A percentile compares a stretch with the other conserved stretches of the same genome.
Evolutionary conservation across 169 alveolate genomes (phyloP).

Genomic region (Plasmodium gonderi): DNA sequence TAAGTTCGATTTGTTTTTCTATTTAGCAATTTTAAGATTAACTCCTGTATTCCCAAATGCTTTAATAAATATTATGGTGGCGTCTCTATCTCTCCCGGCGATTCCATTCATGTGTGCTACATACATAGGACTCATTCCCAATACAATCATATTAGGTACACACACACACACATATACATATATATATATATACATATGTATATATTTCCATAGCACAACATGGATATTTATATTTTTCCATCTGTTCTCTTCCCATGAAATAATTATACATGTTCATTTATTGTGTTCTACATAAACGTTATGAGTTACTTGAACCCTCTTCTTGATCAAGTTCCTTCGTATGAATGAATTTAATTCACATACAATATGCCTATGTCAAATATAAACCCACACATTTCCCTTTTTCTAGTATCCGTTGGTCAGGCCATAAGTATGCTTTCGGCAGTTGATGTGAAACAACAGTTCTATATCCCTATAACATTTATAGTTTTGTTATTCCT

Average conservation of each 20-base stretch:
- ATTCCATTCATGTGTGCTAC: constrained; percentile 55
- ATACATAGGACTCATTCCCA: constrained; percentile 44
- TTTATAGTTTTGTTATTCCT: constrained; percentile 41
- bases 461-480: constrained; percentile 44
- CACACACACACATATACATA: background rate
- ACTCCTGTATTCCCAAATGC: constrained; percentile 67
- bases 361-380: too few relatives aligned
- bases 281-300: too few relatives aligned
- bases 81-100: constrained; percentile 41
- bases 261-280: too few relatives aligned
- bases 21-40: constrained; percentile 66
- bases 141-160: constrained; percentile 56
- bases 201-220: too few relatives aligned
- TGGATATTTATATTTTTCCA: too few relatives aligned
- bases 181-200: constrained; percentile 14
- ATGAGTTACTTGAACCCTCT: too few relatives aligned
- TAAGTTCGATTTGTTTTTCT: constrained; percentile 43
- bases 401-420: constrained; percentile 56
- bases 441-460: constrained; percentile 45
- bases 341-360: too few relatives aligned
- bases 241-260: too few relatives aligned
- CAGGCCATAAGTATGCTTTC: constrained; percentile 56
- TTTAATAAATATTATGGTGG: constrained; percentile 34
- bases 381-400: background rate
- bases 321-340: background rate